These are phyloP conservation scores for Strigomonas culicis DNA, from an alignment of 208 protist genomes.

Conservation along the genomic window DNA sequence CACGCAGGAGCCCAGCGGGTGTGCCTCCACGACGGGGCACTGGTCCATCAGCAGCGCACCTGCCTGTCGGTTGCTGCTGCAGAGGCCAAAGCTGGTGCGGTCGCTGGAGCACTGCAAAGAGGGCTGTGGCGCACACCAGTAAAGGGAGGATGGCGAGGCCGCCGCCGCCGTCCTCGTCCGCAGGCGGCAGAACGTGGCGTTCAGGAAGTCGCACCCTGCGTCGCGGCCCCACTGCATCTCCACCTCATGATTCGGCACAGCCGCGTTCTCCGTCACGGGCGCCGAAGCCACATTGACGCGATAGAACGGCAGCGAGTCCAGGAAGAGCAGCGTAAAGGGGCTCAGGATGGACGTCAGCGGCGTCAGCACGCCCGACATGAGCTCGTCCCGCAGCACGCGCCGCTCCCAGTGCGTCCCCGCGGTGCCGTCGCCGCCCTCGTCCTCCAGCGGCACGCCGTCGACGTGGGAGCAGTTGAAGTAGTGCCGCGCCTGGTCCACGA, in stretches of 20 bases:
- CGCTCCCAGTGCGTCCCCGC: conserved; percentile 79
- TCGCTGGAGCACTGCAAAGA: conserved; percentile 15
- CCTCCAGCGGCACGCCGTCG: conserved; percentile 51
- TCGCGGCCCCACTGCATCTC: conserved; percentile 28
- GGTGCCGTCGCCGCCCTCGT: conserved; percentile 58
- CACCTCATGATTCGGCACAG: conserved; percentile 1
- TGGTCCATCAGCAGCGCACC: conserved; percentile 33
- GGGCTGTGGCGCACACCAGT: conserved; percentile 16
- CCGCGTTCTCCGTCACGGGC: not conserved
- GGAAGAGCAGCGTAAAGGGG: conserved; percentile 53
- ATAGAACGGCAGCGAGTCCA: conserved; percentile 70
- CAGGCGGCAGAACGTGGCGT: not conserved
- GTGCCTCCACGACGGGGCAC: conserved; percentile 43
- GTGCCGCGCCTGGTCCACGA: conserved; percentile 16
- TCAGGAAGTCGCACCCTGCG: conserved; percentile 39
- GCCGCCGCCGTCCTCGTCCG: not conserved
- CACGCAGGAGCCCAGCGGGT: conserved; percentile 24
- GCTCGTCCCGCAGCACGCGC: conserved; percentile 50
- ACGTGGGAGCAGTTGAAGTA: conserved; percentile 45
- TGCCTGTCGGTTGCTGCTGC: not conserved
- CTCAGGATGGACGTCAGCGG: conserved; percentile 19
- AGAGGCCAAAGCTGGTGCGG: not conserved
- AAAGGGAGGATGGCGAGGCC: not conserved
- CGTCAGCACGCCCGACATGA: conserved; percentile 64
- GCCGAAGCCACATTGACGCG: conserved; percentile 19